Evolutionary conservation across 2,329 filamentous ascomycete species (phyloP), one percentile per base, ranked within the genome.

Genomic region (Beauveria sp.): DNA sequence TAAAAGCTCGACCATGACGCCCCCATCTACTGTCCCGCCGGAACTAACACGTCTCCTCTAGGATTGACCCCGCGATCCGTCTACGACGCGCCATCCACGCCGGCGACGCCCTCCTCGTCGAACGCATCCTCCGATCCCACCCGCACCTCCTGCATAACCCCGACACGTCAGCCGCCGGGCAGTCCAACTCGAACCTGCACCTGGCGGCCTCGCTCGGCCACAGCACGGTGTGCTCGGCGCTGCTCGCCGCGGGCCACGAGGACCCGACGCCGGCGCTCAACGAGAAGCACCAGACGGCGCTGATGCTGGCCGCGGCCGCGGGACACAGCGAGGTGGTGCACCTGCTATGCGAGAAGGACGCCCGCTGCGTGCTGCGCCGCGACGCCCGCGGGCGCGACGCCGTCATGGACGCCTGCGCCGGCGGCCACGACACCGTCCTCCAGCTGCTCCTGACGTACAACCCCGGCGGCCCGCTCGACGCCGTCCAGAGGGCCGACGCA

Each of bases 181-280:
- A 90, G 66, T 89, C 88, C 72, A 95, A 96, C 76, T 93, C 91
- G 2, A 91, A 86, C 65, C 82, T 96, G 45, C 91, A 96, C 73
- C 82, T 96, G 2, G 90, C 91, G 49, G 89, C 89, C 12, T 84
- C 84, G 8, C 80, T 91, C 62, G 91, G 91, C 58, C 83, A 88
- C 70, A 78, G 85, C 8, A 77, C 86, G 52, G 88, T 95, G 67
- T 88, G 85, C 71, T 81, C 83, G 67, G 81, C 87, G 60, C 84
- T 96, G 31, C 80, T 96, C 64, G 78, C 83, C n/a, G 80, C 84
- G 5, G 89, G 88, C 62, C 91, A 96, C 72, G 91, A 96, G 73
- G 72, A 79, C n/a, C 82, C 81, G 5, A 85, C 86, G 55, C 85
- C 92, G 34, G 88, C 88, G 14, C 81, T 91, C 65, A 96, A 96